Base-by-base conservation (phyloP, 331 rosid genomes). In the Phaseolus coccineus region DNA sequence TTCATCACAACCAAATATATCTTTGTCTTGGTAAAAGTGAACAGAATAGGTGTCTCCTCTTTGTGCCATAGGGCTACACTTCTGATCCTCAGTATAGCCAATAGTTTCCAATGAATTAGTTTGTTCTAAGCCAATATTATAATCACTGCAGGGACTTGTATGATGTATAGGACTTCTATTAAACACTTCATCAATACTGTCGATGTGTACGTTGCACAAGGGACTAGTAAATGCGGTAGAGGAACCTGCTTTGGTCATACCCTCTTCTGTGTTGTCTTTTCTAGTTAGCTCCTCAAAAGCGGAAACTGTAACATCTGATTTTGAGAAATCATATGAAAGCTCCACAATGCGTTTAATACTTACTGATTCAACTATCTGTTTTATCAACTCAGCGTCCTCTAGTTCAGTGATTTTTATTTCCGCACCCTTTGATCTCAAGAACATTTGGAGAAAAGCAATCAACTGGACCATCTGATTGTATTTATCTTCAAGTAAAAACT, bases 401-500 rank as follows among this genome's bases (percentile, higher is more conserved):
- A 83, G 64, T 10, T 82, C 89, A 6, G 0, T 58, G 12, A 53
- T 44, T 33, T 81, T 82, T 14, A 84, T 68, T 55, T 83, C 71
- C 13, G 81, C 76, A 24, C 88, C 84, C 47, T 61, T 84, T 57
- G 89, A 79, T 72, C 69, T 80, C 46, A 89, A 56, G 61, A 87
- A 85, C 73, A 50, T 25, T 74, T 85, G 81, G 3, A 89, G 67
- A 39, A 81, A 87, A 4, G 46, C 68, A 42, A 91, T 68, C 77
- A 89, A 66, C 40, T 84, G 77, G 70, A 81, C 87, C 89, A 89
- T 77, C 80, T 84, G 78, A 58, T 70, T 75, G 65, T 82, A 89
- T 37, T 81, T 86, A 28, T 83, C 87, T 81, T 87, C 90, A 27
- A 89, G 83, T 37, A 85, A 51, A 66, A 78, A 47, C 69, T 84